Evolutionary conservation across 345 rosid species (phyloP).

Genomic region (Gossypium stocksii): DNA sequence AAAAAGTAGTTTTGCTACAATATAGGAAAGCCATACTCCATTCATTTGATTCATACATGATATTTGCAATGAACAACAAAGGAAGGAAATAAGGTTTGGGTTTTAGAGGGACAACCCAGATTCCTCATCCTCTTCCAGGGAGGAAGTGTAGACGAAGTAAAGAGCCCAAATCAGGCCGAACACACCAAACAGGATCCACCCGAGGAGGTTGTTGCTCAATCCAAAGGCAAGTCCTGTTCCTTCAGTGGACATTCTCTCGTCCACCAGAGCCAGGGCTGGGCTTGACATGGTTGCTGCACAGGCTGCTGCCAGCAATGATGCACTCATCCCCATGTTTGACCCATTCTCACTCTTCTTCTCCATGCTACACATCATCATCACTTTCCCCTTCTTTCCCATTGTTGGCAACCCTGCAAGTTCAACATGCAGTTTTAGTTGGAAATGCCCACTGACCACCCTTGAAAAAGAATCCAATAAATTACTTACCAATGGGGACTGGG

Average conservation of each 20-base stretch:
- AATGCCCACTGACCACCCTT: neutral
- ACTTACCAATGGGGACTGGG: slow-evolving; percentile 58
- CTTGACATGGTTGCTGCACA: slow-evolving; percentile 49
- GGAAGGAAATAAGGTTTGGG: neutral
- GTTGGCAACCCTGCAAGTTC: slow-evolving; percentile 56
- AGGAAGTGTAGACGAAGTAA: slow-evolving; percentile 58
- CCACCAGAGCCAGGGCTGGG: slow-evolving; percentile 88
- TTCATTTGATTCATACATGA: neutral
- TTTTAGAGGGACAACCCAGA: slow-evolving; percentile 77
- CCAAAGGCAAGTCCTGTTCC: slow-evolving; percentile 96
- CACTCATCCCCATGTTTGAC: slow-evolving; percentile 37
- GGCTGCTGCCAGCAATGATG: slow-evolving; percentile 49
- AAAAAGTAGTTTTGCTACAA: neutral
- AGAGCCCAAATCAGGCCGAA: slow-evolving; percentile 82
- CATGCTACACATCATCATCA: slow-evolving; percentile 45
- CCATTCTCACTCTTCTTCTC: slow-evolving; percentile 36
- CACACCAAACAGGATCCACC: slow-evolving; percentile 82
- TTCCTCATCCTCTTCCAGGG: slow-evolving; percentile 86
- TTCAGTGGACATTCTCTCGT: slow-evolving; percentile 86
- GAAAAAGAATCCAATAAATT: neutral
- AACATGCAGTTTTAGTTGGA: neutral
- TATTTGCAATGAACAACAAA: slow-evolving; percentile 3
- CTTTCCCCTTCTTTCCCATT: slow-evolving; percentile 43
- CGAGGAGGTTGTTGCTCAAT: slow-evolving; percentile 88
- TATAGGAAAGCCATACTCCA: neutral